These are phyloP conservation scores for Leccinum insolens DNA, from an alignment of 1,284 basidiomycete species.

Conservation along the genomic window DNA sequence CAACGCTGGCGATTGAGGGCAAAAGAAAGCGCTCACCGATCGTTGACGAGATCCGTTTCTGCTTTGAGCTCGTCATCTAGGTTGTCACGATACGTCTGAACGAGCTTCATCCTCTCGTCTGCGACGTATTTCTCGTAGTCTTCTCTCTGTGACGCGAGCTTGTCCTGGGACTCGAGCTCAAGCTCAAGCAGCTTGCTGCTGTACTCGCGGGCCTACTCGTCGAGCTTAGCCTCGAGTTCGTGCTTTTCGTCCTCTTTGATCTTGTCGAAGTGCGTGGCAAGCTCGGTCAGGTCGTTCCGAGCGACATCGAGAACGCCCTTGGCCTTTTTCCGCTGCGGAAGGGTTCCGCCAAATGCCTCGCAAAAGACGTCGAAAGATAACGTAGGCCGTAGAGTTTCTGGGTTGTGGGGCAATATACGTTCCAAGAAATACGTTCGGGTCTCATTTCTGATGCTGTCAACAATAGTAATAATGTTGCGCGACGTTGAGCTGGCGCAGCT, in stretches of 20 bases:
- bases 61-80: constrained; percentile 85
- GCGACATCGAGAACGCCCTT: constrained; percentile 75
- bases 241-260: constrained; percentile 82
- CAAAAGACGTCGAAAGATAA: constrained; percentile 74
- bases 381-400: constrained; percentile 51
- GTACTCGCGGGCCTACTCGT: constrained; percentile 86
- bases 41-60: constrained; percentile 93
- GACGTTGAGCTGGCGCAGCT: constrained; percentile 26
- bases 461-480: constrained; percentile 82
- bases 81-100: constrained; percentile 84
- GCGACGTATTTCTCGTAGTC: constrained; percentile 86
- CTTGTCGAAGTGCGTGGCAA: constrained; percentile 79
- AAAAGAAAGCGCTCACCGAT: constrained; percentile 61
- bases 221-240: constrained; percentile 78
- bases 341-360: constrained; percentile 77
- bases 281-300: constrained; percentile 80
- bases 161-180: constrained; percentile 84
- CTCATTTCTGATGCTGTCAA: constrained; percentile 75
- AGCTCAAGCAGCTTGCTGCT: constrained; percentile 81
- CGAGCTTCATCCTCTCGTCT: constrained; percentile 75
- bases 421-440: constrained; percentile 67
- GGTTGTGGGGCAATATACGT: constrained; percentile 61
- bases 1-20: background rate
- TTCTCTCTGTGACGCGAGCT: constrained; percentile 85
- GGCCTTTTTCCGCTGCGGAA: constrained; percentile 62